Evolutionary conservation across 2,329 filamentous ascomycete genomes (phyloP).

Genomic region (Aspergillus transmontanensis): DNA sequence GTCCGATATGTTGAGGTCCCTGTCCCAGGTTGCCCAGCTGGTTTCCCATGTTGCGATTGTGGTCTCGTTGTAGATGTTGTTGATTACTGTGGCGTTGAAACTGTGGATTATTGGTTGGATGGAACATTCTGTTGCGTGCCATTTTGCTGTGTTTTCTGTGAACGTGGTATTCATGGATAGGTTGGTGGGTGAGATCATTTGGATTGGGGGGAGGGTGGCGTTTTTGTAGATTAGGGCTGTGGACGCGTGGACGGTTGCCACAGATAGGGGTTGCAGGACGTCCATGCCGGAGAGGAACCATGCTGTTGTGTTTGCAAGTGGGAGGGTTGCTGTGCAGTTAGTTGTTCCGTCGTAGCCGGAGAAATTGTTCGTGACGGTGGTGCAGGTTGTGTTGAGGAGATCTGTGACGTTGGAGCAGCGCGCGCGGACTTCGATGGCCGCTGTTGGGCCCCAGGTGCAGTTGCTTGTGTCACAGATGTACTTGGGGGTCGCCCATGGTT

Average conservation of each 20-base stretch:
- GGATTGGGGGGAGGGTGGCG: background rate
- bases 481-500: constrained; percentile 12
- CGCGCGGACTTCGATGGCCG: constrained; percentile 3
- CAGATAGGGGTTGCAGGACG: background rate
- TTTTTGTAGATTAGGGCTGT: background rate
- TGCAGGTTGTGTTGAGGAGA: background rate
- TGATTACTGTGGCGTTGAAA: background rate
- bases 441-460: constrained; percentile 17
- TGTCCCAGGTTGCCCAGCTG: background rate
- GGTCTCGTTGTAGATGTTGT: background rate
- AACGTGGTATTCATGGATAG: background rate
- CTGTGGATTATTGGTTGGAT: background rate
- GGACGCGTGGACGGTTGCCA: background rate
- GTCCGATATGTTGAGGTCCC: background rate
- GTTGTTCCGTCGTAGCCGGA: background rate
- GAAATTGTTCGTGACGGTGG: background rate
- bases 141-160: background rate
- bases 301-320: background rate
- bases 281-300: background rate
- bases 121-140: background rate
- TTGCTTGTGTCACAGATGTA: constrained; percentile 15
- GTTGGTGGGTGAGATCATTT: background rate
- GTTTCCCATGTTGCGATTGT: background rate
- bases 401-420: constrained; percentile 15
- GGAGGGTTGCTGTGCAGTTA: constrained; percentile 1